Evolutionary conservation across 306 rosid genomes (phyloP), one percentile per base, ranked within the genome.

Genomic region (Potentilla sterilis): DNA sequence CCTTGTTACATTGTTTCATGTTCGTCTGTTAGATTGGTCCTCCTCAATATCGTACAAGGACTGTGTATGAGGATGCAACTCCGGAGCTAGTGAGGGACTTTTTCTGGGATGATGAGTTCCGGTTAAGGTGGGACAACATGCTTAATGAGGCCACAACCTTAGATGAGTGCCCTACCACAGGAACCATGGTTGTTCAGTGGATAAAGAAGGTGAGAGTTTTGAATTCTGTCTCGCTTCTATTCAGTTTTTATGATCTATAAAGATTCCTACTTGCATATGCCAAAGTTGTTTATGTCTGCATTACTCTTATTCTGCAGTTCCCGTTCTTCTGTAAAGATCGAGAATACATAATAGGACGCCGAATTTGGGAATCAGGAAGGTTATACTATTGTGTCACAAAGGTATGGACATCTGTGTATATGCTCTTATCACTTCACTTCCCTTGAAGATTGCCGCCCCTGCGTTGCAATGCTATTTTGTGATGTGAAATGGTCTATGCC

Each of bases 271-370:
- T 68, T 7, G 69, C 49, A 9, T 41, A 52, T 64, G 35, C 11
- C 46, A 22, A 13, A n/a, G n/a, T 12, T 48, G 37, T 67, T 75
- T 37, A 42, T 43, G 3, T 57, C 77, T 42, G 22, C 67, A 14
- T 22, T 57, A 38, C 52, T 79, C 48, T 24, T 73, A 4, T 69
- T 28, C 18, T 74, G 63, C 94, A 89, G 91, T 89, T 87, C 47
- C 94, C 94, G 1, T 84, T 89, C 65, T 89, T 89, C 83, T 87
- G 88, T 64, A 89, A 87, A 79, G 90, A 89, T 77, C 87, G 91
- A 81, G 91, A 89, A 21, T 89, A 89, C 76, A 73, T 89, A 68
- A 87, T 89, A 75, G 91, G 90, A 69, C 86, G 91, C 18, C 79
- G 90, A 77, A 86, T 89, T 35, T 89, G 89, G 89, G 90, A 87